Conservation (phyloP, 139 green algal genomes). For the Chlamydomonas schloesseri region DNA sequence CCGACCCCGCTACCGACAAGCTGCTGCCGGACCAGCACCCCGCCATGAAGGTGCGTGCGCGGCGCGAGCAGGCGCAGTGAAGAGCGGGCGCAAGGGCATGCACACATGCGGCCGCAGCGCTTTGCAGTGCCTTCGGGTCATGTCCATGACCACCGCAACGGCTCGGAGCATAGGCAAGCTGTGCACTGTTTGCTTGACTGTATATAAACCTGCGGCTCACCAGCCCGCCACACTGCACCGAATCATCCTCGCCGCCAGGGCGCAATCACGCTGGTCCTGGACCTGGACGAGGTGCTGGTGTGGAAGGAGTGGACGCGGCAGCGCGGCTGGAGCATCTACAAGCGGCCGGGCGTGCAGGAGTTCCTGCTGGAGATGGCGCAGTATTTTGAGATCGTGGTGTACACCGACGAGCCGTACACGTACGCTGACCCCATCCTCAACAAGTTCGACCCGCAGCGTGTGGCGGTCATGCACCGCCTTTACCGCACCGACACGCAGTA, state of each 20-base stretch:
- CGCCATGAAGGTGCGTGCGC: too few species aligned
- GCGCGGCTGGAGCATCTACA: constrained; percentile 88
- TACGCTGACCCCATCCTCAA: constrained; percentile 95
- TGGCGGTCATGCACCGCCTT: constrained; percentile 65
- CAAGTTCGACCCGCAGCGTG: constrained; percentile 85
- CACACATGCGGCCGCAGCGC: too few species aligned
- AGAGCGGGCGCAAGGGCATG: too few species aligned
- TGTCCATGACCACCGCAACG: too few species aligned
- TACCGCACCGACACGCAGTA: constrained; percentile 95
- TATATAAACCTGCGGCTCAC: too few species aligned
- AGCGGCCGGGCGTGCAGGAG: constrained; percentile 87
- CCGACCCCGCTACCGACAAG: constrained; percentile 88
- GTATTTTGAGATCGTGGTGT: constrained; percentile 94
- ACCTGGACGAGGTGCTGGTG: constrained; percentile 95
- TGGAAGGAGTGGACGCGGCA: constrained; percentile 92
- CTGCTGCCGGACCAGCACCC: constrained; percentile 92
- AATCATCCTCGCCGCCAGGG: too few species aligned
- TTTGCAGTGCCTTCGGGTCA: too few species aligned
- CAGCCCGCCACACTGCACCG: too few species aligned
- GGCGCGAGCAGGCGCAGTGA: too few species aligned
- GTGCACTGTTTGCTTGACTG: too few species aligned
- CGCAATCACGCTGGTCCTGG: constrained; percentile 93
- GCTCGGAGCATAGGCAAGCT: too few species aligned
- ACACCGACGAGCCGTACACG: constrained; percentile 86
- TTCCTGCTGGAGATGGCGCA: constrained; percentile 91